These are phyloP conservation scores for Shiraia bambusicola DNA, from an alignment of 2,329 filamentous ascomycete species.

Conservation along the genomic window DNA sequence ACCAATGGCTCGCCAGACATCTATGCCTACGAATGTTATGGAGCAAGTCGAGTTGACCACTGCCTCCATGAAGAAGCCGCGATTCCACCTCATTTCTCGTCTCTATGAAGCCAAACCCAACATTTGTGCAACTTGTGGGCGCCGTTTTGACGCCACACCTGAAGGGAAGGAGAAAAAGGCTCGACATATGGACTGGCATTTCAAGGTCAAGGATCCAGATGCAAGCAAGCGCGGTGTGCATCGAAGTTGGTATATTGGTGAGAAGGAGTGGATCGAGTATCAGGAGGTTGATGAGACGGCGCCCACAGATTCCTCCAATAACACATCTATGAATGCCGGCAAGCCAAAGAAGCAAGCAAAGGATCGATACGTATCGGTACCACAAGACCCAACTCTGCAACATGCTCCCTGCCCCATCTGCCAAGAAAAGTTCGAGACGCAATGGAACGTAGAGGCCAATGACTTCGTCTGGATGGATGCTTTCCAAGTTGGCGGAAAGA, in stretches of 20 bases:
- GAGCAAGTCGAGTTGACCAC: slow-evolving; percentile 63
- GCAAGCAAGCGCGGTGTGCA: slow-evolving; percentile 83
- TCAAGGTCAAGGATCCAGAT: slow-evolving; percentile 87
- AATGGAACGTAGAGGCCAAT: slow-evolving; percentile 88
- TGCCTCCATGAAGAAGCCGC: slow-evolving; percentile 72
- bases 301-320: slow-evolving; percentile 32
- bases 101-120: slow-evolving; percentile 83
- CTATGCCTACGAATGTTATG: slow-evolving; percentile 41
- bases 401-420: slow-evolving; percentile 89
- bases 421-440: slow-evolving; percentile 90
- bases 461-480: slow-evolving; percentile 98
- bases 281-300: slow-evolving; percentile 71
- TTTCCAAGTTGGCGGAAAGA: slow-evolving; percentile 71
- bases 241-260: slow-evolving; percentile 92
- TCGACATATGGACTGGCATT: slow-evolving; percentile 97
- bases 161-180: slow-evolving; percentile 84
- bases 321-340: slow-evolving; percentile 39
- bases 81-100: slow-evolving; percentile 69
- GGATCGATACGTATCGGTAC: slow-evolving; percentile 76
- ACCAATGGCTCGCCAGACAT: slow-evolving; percentile 29
- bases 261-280: slow-evolving; percentile 91
- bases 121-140: slow-evolving; percentile 87
- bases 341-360: slow-evolving; percentile 56
- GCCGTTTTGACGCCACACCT: slow-evolving; percentile 76
- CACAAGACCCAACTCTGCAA: slow-evolving; percentile 71